phyloP scores from a whole-genome alignment of 2,329 filamentous ascomycete species.

The Orbilia blumenaviensis region DNA sequence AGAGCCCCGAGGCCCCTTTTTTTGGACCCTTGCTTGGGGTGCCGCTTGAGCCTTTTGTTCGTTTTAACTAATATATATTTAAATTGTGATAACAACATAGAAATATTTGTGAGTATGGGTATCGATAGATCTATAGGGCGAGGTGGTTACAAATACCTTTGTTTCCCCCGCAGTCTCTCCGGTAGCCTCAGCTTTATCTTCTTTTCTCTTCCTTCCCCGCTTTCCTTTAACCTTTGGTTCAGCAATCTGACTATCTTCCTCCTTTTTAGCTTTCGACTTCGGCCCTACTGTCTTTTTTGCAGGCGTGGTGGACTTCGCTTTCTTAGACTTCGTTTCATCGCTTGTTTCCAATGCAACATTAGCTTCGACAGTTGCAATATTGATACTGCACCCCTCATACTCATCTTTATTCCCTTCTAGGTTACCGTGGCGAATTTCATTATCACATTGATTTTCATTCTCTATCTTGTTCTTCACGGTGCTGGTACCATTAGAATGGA shows the following conservation, averaged over 20 bases:
- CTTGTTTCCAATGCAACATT: background rate
- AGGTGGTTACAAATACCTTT: background rate
- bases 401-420: background rate
- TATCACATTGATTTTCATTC: background rate
- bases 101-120: no score
- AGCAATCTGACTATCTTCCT: background rate
- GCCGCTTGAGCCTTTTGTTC: background rate
- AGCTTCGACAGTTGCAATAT: background rate
- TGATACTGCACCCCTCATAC: background rate
- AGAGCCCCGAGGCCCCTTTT: background rate
- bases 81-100: background rate
- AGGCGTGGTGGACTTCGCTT: background rate
- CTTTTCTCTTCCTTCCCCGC: constrained; percentile 25
- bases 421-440: background rate
- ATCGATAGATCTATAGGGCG: background rate
- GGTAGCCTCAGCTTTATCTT: background rate
- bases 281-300: background rate
- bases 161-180: background rate
- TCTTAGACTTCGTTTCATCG: background rate
- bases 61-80: background rate
- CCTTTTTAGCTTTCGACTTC: background rate
- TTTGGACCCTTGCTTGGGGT: background rate
- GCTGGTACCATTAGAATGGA: background rate
- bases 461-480: background rate
- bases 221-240: constrained; percentile 4